These are phyloP conservation scores for Nemophila menziesii DNA, from an alignment of 257 asterid species.

Conservation along the genomic window DNA sequence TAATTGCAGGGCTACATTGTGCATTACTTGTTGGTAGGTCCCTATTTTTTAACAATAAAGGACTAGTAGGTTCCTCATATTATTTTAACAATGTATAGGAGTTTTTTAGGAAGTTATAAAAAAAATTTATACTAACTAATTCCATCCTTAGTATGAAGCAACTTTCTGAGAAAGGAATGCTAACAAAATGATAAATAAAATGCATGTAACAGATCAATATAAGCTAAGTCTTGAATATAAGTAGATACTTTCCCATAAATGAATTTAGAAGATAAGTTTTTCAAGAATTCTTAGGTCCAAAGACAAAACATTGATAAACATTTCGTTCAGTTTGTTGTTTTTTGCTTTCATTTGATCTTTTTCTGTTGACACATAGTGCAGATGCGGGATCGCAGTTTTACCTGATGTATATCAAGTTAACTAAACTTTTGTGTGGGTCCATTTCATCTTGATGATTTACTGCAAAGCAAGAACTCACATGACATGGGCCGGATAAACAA, in stretches of 20 bases:
- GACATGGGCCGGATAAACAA: no score
- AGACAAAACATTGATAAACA: constrained; percentile 81
- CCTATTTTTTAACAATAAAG: no score
- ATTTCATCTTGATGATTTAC: no score
- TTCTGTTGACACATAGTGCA: constrained; percentile 67
- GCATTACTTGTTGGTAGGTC: no score
- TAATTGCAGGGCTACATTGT: no score
- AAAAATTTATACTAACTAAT: no score
- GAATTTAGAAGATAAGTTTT: constrained; percentile 67
- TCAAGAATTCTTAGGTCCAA: constrained; percentile 86
- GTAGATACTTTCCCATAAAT: constrained; percentile 65
- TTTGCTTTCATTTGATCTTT: constrained; percentile 59
- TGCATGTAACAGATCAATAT: neutral
- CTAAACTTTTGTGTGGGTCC: constrained; percentile 79
- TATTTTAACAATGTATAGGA: no score
- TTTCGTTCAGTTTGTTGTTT: constrained; percentile 67
- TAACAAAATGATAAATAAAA: constrained; percentile 7
- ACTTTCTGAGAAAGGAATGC: constrained; percentile 79
- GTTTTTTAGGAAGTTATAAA: no score
- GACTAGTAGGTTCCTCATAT: no score
- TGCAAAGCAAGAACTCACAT: no score
- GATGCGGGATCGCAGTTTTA: constrained; percentile 67
- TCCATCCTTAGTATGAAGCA: no score
- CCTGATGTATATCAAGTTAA: constrained; percentile 83
- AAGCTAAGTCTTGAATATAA: neutral